These are phyloP conservation scores for Saccharum officinarum DNA, from an alignment of 176 grass and related monocot species.

Conservation along the genomic window DNA sequence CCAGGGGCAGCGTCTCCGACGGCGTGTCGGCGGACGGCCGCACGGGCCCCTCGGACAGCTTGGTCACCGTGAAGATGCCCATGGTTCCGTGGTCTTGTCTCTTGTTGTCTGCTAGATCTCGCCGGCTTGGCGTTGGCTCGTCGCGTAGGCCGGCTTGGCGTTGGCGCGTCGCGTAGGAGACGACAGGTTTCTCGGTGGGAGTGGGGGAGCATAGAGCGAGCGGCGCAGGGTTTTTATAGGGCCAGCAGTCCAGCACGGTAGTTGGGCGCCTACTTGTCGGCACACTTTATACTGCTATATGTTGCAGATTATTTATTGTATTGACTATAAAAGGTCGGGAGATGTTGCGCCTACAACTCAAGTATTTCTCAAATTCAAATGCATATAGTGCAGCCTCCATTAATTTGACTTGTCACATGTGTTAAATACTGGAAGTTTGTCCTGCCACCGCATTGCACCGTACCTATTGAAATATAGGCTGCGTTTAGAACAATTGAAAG, in stretches of 20 bases:
- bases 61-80: constrained; percentile 74
- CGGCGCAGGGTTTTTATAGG: constrained; percentile 1
- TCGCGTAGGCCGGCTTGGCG: no score
- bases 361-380: neutral
- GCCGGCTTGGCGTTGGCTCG: no score
- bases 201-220: neutral
- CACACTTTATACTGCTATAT: neutral
- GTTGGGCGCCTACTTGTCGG: constrained; percentile 4
- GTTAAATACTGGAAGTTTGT: neutral
- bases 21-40: constrained; percentile 70
- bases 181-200: neutral
- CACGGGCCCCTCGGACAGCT: constrained; percentile 78
- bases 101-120: neutral
- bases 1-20: constrained; percentile 55
- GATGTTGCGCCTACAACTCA: neutral
- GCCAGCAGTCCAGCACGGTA: neutral
- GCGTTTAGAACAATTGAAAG: no score
- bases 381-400: neutral
- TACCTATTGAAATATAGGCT: neutral
- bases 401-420: neutral
- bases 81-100: constrained; percentile 3
- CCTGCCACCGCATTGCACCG: neutral
- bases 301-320: no score
- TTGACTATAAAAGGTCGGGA: neutral
- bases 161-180: neutral